Evolutionary conservation across 805 yeast genomes (phyloP).

Genomic region (Alloascoidea africana): DNA sequence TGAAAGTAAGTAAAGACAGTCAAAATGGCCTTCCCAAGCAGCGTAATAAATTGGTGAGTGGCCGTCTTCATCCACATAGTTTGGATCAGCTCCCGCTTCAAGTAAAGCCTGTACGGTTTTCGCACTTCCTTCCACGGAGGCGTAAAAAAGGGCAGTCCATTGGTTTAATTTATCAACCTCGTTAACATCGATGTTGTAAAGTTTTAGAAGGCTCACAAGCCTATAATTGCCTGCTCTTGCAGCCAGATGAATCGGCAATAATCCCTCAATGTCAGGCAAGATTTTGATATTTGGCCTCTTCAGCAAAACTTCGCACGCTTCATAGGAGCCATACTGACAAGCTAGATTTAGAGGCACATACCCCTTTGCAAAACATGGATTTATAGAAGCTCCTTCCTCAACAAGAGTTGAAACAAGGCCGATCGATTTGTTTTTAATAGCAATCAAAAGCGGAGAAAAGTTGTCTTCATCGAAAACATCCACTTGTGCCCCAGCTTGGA

Average conservation of each 20-base stretch:
- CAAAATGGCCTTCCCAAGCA: constrained; percentile 85
- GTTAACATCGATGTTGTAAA: constrained; percentile 52
- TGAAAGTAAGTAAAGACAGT: constrained; percentile 58
- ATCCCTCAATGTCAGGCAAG: constrained; percentile 68
- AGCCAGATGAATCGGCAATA: constrained; percentile 75
- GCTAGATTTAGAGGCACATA: constrained; percentile 67
- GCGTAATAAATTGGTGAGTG: constrained; percentile 77
- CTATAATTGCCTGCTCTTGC: constrained; percentile 70
- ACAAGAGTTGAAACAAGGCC: constrained; percentile 36
- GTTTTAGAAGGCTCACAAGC: constrained; percentile 45
- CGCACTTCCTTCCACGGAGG: constrained; percentile 73
- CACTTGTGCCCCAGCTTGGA: constrained; percentile 21
- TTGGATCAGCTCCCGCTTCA: constrained; percentile 54
- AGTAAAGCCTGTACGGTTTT: constrained; percentile 57
- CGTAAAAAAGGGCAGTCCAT: constrained; percentile 91
- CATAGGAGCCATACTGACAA: constrained; percentile 68
- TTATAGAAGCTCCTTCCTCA: constrained; percentile 26
- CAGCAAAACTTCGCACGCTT: constrained; percentile 50
- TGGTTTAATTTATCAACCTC: constrained; percentile 71
- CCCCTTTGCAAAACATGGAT: constrained; percentile 22
- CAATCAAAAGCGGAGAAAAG: constrained; percentile 65
- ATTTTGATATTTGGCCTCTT: constrained; percentile 16
- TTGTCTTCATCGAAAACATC: constrained; percentile 24
- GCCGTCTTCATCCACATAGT: constrained; percentile 63
- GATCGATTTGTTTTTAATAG: constrained; percentile 56